Conservation (phyloP, 345 rosid species). For the Triadica sebifera region DNA sequence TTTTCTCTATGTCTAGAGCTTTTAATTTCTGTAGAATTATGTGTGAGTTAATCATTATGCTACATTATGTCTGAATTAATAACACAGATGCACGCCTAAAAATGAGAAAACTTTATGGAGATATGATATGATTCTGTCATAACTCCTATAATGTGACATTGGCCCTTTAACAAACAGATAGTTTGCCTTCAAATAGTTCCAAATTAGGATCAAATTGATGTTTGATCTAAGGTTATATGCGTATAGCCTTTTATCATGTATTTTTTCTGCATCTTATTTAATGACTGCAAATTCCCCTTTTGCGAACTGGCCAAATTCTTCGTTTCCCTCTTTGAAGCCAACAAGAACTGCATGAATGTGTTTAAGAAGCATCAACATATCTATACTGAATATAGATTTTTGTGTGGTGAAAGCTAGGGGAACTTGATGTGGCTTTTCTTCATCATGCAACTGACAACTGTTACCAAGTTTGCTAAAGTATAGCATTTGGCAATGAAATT, state of each 20-base stretch:
- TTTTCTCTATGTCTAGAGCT: constrained; percentile 22
- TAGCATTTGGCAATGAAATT: not conserved
- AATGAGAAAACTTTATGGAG: not conserved
- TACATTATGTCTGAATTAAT: too few species aligned
- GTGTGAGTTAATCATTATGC: not conserved
- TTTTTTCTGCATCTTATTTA: not conserved
- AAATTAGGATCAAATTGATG: not conserved
- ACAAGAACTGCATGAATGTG: not conserved
- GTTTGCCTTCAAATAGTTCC: not conserved
- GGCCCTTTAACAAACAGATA: not conserved
- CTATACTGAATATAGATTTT: too few species aligned
- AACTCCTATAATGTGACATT: not conserved
- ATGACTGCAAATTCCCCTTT: not conserved
- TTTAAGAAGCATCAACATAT: too few species aligned
- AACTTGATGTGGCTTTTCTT: not conserved
- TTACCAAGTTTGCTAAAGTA: not conserved
- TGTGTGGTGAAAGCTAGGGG: not conserved
- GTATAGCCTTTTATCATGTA: not conserved
- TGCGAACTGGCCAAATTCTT: not conserved
- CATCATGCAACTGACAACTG: not conserved
- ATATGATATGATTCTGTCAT: not conserved
- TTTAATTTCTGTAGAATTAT: not conserved
- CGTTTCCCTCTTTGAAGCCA: not conserved
- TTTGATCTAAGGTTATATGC: not conserved
- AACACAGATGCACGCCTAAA: not conserved